Base-by-base conservation (phyloP, 257 asterid species). In the Nicotiana knightiana region DNA sequence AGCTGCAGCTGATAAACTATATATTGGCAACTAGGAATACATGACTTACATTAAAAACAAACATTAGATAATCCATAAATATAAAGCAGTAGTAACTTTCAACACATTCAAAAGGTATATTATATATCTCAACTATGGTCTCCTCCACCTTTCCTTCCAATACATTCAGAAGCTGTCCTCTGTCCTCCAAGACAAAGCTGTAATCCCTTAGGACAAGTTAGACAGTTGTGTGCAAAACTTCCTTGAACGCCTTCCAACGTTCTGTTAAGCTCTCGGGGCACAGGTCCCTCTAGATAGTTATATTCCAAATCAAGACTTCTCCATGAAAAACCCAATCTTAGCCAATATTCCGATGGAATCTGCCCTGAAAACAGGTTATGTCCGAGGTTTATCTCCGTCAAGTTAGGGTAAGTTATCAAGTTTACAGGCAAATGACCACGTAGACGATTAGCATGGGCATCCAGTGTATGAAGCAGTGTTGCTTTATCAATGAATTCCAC, bases 181-280 rank as follows among this genome's bases (percentile, higher is more conserved):
- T 90, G 93, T 54, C 90, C 89, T 30, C 90, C 89, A 39, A 5
- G 85, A 67, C 88, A 90, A 59, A 87, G 32, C 35, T 70, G 76
- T 4, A 84, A 43, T 10, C 61, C 62, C 21, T 30, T 30, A 1
- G 87, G 83, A 81, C 93, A 90, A 4, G 28, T 77, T 1, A 90
- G 85, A 73, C 93, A 90, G 73, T 90, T 90, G 13, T 84, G 91
- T 4, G 87, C 90, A 63, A 90, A 70, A 82, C 90, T 90, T 8
- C 89, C 91, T n/a, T 46, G 85, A 1, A 76, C 30, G 15, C 66
- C 83, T 75, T 24, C 39, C 9, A 12, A 53, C 6, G 57, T 37
- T 6, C 39, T 26, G 10, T 12, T 10, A 62, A 86, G 85, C 59
- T 80, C 87, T 1, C 26, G 5, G 0, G 93, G 93, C 79, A 87